Base-by-base conservation (phyloP, 257 asterid genomes). In the Thymus mandschuricus region DNA sequence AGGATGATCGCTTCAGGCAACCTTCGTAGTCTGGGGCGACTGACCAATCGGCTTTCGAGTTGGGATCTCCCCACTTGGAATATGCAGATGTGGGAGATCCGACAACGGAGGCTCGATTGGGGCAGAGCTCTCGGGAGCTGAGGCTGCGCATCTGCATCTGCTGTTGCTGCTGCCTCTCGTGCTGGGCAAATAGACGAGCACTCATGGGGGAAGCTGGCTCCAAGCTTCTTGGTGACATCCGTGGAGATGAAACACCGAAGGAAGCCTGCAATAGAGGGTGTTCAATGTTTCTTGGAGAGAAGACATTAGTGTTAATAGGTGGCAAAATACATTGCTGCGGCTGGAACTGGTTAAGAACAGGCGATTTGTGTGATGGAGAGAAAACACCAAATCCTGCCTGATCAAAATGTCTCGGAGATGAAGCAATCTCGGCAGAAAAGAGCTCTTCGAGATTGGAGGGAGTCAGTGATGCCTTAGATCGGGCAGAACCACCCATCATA, bases 391-490 rank as follows among this genome's bases (percentile, higher is more conserved):
- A 77, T 67, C 67, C 80, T 52, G 89, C 82, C 77, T 81, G 91
- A 73, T 94, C 99, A 31, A 88, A 73, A 74, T 75, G 92, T 75
- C 95, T 80, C 2, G 99, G 99, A 7, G 97, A 91, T 4, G 89
- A 84, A 4, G 75, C 38, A 33, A 84, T 76, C 86, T 89, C 99
- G 0, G 95, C 84, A 57, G 92, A 81, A 82, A 94, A 94, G 62
- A 89, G 84, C 55, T 94, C 99, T 28, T 94, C 97, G 21, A 94
- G 97, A 68, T 89, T 94, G 12, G 99, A 91, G 61, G 97, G 96
- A 54, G 93, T 84, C 31, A 90, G 81, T 8, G 85, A 72, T 4
- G 83, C 8, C 73, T 88, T 86, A 1, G 90, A 80, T 62, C 87
- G 83, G 40, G 83, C 81, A 70, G 92, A 73, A 21, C 21, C 21